Base-by-base conservation (phyloP, 306 rosid genomes). In the Cucurbita pepo region DNA sequence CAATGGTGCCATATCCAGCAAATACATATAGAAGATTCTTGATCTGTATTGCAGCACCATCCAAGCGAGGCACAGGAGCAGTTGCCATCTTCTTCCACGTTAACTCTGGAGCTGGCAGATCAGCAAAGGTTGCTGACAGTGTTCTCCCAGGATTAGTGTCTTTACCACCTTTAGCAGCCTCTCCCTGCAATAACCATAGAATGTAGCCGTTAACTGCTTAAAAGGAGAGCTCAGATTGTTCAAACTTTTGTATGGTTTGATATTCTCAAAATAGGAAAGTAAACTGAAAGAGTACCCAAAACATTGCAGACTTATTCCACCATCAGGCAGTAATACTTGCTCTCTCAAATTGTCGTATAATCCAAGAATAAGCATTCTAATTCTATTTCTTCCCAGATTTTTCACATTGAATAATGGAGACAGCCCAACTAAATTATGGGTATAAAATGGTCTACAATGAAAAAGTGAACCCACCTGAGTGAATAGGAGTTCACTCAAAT, bases 21-120 rank as follows among this genome's bases (percentile, higher is more conserved):
- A 92, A 88, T 10, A 92, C 96, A 2, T 83, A 92, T 8, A 92
- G 77, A 66, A 87, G 76, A 69, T 90, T 55, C 12, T 76, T 73
- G 56, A 92, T 90, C 85, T 90, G 96, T 56, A 90, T 69, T 38
- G 98, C 77, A 51, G 80, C 85, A 15, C 96, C 98, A 66, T 92
- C 96, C 1, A 92, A 82, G 59, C 93, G 91, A 69, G 96, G 91
- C 45, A 92, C 96, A 0, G 98, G 96, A 51, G 98, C 93, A 5
- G 93, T 66, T 8, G 88, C 80, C 96, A 92, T 87, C 73, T 81
- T 79, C 76, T 90, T 92, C 98, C 96, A 92, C 19, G 75, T 78
- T 81, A 80, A 80, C 9, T 82, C 86, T 9, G 96, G 96, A 51
- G 96, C 98, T 48, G 87, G 82, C 53, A 92, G 80, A 82, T 90